A percentile compares a stretch with the other conserved stretches of the same genome.
These are phyloP conservation scores for Diplocarpon rosae DNA, from an alignment of 2,329 filamentous ascomycete genomes.

Conservation along the genomic window DNA sequence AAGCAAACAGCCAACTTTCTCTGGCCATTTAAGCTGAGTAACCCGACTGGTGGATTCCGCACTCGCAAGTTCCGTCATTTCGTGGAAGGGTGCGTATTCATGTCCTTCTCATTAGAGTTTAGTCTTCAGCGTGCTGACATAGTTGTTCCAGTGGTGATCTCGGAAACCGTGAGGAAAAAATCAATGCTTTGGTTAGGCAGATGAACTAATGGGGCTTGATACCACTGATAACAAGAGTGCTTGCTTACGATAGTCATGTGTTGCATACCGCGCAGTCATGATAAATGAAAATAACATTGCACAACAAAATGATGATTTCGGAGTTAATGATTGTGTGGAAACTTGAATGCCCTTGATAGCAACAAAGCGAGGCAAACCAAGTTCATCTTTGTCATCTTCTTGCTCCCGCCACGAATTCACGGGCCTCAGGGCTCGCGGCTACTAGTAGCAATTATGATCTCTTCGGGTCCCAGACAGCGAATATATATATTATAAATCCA, in stretches of 20 bases:
- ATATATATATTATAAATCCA: too few species aligned
- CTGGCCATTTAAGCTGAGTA: slow-evolving; percentile 99
- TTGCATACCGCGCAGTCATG: slow-evolving; percentile 9
- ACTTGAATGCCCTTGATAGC: neutral
- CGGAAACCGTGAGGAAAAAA: slow-evolving; percentile 83
- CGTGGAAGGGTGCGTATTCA: slow-evolving; percentile 2
- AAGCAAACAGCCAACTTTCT: slow-evolving; percentile 96
- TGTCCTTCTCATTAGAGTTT: neutral
- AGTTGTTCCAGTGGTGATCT: slow-evolving; percentile 69
- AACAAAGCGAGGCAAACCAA: too few species aligned
- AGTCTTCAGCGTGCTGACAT: slow-evolving; percentile 30
- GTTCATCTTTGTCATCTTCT: too few species aligned
- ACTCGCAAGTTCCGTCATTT: slow-evolving; percentile 66
- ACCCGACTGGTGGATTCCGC: slow-evolving; percentile 94
- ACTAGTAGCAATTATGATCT: too few species aligned
- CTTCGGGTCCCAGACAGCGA: too few species aligned
- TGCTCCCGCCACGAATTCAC: too few species aligned
- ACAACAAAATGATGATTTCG: slow-evolving; percentile 4
- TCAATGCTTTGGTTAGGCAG: slow-evolving; percentile 75
- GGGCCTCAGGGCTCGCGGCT: too few species aligned
- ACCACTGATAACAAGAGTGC: slow-evolving; percentile 3
- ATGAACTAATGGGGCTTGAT: slow-evolving; percentile 69
- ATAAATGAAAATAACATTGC: slow-evolving; percentile 14
- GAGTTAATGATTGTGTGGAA: neutral
- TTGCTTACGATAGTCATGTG: slow-evolving; percentile 9